phyloP scores from a whole-genome alignment of 352 stramenopile genomes.

The Aphanomyces stellatus region DNA sequence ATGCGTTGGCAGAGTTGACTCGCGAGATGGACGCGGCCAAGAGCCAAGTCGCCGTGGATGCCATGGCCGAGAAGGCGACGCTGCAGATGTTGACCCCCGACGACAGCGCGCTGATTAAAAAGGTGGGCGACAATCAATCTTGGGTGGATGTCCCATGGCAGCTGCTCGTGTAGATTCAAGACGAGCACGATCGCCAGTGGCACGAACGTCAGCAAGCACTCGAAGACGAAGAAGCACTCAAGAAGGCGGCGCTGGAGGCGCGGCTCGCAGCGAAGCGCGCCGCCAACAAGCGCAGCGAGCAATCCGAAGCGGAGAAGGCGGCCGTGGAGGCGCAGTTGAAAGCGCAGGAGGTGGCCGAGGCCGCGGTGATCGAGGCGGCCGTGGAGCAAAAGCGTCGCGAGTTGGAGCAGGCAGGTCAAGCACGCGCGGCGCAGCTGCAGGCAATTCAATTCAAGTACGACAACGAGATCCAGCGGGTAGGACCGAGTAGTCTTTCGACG shows the following conservation, averaged over 20 bases:
- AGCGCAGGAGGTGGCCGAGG: background rate
- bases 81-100: constrained; percentile 20
- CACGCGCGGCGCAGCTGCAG: background rate
- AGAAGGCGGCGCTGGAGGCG: background rate
- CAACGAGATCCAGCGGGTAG: background rate
- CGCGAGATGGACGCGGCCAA: background rate
- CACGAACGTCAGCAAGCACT: constrained; percentile 25
- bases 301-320: background rate
- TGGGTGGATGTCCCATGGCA: too few relatives aligned
- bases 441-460: background rate
- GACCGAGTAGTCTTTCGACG: background rate
- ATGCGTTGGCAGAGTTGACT: background rate
- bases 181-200: constrained; percentile 22
- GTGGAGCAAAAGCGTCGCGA: background rate
- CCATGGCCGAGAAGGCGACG: constrained; percentile 27
- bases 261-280: background rate
- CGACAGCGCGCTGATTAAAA: constrained; percentile 2
- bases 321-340: background rate
- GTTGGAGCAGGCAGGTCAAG: background rate
- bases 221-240: constrained; percentile 21
- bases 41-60: constrained; percentile 16
- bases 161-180: constrained; percentile 29
- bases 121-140: too few relatives aligned
- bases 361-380: background rate
- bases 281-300: background rate